Conservation (phyloP, 352 stramenopile species). For the Globisporangium apiculatum region DNA sequence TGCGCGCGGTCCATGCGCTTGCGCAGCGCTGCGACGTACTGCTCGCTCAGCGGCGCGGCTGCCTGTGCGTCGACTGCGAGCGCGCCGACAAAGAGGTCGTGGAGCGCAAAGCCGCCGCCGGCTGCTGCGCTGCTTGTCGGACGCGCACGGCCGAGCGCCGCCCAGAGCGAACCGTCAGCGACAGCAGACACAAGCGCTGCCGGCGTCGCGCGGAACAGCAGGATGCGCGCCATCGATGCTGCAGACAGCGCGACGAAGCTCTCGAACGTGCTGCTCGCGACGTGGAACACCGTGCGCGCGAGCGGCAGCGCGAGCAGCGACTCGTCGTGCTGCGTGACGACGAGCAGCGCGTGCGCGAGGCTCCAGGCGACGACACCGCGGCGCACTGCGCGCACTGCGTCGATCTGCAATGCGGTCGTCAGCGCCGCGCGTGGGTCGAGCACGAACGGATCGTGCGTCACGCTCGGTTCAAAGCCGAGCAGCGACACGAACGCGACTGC, state of each 20-base stretch:
- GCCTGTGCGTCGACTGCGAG: slow-evolving; percentile 16
- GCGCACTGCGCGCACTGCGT: slow-evolving; percentile 34
- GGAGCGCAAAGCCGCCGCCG: slow-evolving; percentile 8
- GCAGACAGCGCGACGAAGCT: slow-evolving; percentile 33
- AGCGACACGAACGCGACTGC: slow-evolving; percentile 39
- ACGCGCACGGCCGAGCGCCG: slow-evolving; percentile 15
- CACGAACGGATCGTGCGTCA: slow-evolving; percentile 41
- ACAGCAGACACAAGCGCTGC: slow-evolving; percentile 16
- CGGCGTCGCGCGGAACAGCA: slow-evolving; percentile 41
- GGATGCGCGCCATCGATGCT: slow-evolving; percentile 39
- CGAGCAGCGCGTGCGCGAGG: slow-evolving; percentile 19
- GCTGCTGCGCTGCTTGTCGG: slow-evolving; percentile 1
- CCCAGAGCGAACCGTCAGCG: slow-evolving; percentile 22
- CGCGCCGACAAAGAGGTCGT: slow-evolving; percentile 16
- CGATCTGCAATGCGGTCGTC: slow-evolving; percentile 24
- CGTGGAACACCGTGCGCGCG: slow-evolving; percentile 28
- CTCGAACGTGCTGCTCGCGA: slow-evolving; percentile 37
- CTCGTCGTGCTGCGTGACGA: slow-evolving; percentile 15
- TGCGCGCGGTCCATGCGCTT: slow-evolving; percentile 28
- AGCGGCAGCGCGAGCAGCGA: slow-evolving; percentile 17
- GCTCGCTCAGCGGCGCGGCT: slow-evolving; percentile 26
- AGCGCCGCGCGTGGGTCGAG: slow-evolving; percentile 38
- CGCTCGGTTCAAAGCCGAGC: slow-evolving; percentile 29
- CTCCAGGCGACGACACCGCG: slow-evolving; percentile 35
- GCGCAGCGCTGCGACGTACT: slow-evolving; percentile 29